Evolutionary conservation across 495 filamentous ascomycete species (phyloP).

Genomic region (Oidiodendron maius): DNA sequence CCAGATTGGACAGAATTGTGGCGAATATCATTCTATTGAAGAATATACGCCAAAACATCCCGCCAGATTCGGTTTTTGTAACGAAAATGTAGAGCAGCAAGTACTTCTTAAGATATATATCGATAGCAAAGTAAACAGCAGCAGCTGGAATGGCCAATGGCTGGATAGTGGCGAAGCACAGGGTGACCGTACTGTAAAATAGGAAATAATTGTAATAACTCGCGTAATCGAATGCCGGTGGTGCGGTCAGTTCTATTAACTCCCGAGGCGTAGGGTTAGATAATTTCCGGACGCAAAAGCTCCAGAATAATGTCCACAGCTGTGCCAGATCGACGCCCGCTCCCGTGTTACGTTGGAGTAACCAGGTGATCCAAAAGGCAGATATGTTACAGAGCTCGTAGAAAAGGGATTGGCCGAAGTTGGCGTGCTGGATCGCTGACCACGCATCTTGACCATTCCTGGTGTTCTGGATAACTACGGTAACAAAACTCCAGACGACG

Average conservation of each 20-base stretch:
- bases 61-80: constrained; percentile 93
- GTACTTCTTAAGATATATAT: constrained; percentile 92
- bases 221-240: constrained; percentile 88
- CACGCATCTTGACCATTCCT: constrained; percentile 50
- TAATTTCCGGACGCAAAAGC: constrained; percentile 78
- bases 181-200: constrained; percentile 84
- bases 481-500: constrained; percentile 66
- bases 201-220: constrained; percentile 96
- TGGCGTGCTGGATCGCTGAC: constrained; percentile 56
- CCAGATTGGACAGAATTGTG: constrained; percentile 68
- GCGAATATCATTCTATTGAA: constrained; percentile 91
- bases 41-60: constrained; percentile 84
- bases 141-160: constrained; percentile 87
- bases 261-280: constrained; percentile 85
- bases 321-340: constrained; percentile 87
- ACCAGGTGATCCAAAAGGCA: constrained; percentile 89
- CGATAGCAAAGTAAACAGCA: constrained; percentile 83
- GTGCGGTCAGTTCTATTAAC: constrained; percentile 89
- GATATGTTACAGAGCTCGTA: constrained; percentile 70
- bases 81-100: constrained; percentile 89
- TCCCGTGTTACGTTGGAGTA: constrained; percentile 87
- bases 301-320: constrained; percentile 69
- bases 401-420: constrained; percentile 58
- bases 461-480: constrained; percentile 53
- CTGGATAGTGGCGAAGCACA: constrained; percentile 82